Evolutionary conservation across 179 eudicot genomes (phyloP).

Genomic region (Silene coronaria): DNA sequence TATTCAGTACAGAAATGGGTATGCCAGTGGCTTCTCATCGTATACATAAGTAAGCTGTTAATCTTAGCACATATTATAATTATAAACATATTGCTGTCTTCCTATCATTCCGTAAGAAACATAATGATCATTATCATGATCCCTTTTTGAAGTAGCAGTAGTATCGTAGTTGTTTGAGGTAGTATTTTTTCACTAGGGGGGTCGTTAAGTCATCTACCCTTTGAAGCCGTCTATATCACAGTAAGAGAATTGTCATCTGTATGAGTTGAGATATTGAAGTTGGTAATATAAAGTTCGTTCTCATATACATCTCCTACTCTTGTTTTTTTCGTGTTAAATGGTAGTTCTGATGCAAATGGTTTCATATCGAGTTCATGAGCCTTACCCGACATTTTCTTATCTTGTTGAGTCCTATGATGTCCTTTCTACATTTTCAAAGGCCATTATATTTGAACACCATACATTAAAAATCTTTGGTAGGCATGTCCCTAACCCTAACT

Average conservation of each 20-base stretch:
- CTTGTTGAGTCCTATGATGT: not conserved
- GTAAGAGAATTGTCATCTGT: not conserved
- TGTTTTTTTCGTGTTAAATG: not conserved
- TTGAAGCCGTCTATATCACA: not conserved
- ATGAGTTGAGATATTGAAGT: not conserved
- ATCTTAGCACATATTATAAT: slow-evolving; percentile 16
- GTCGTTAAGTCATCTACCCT: slow-evolving; percentile 3
- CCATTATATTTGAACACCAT: not conserved
- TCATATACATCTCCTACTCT: not conserved
- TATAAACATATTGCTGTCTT: not conserved
- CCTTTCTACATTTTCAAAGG: slow-evolving; percentile 1
- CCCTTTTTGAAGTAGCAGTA: slow-evolving; percentile 32
- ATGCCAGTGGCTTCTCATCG: slow-evolving; percentile 19
- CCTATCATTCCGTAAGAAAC: slow-evolving; percentile 19
- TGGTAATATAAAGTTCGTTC: slow-evolving; percentile 2
- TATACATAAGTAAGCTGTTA: slow-evolving; percentile 22
- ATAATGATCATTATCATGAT: slow-evolving; percentile 18
- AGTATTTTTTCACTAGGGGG: not conserved
- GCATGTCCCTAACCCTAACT: too few relatives aligned
- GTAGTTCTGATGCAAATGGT: not conserved
- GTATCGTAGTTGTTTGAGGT: not conserved
- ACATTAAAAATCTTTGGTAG: slow-evolving; percentile 1
- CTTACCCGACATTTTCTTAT: not conserved
- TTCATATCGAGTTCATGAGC: not conserved
- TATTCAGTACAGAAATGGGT: slow-evolving; percentile 38